These are phyloP conservation scores for Penicillium taxi DNA, from an alignment of 495 filamentous ascomycete species.

Conservation along the genomic window DNA sequence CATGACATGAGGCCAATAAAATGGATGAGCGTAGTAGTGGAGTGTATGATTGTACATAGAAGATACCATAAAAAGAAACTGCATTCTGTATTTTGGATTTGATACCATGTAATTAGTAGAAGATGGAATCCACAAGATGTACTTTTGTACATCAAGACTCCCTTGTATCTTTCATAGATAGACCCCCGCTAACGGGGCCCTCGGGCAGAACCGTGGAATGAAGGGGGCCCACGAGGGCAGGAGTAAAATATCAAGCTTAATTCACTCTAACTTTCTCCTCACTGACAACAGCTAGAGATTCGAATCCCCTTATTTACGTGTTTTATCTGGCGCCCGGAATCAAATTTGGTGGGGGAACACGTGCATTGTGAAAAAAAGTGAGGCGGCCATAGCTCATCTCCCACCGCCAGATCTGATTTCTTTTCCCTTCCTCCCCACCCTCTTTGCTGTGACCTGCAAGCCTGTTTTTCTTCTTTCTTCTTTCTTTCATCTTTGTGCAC, in stretches of 20 bases:
- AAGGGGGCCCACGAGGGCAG: slow-evolving; percentile 15
- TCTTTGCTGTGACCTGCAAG: slow-evolving; percentile 25
- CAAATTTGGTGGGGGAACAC: slow-evolving; percentile 26
- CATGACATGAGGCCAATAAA: slow-evolving; percentile 66
- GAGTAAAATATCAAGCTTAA: background rate
- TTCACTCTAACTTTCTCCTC: background rate
- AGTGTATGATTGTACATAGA: too few species aligned
- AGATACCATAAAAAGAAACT: too few species aligned
- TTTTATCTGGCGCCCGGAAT: background rate
- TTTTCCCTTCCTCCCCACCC: slow-evolving; percentile 12
- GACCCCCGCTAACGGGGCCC: slow-evolving; percentile 18
- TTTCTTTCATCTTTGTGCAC: slow-evolving; percentile 12
- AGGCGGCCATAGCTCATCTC: slow-evolving; percentile 23
- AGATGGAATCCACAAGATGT: too few species aligned
- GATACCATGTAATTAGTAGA: too few species aligned
- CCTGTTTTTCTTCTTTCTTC: slow-evolving; percentile 30
- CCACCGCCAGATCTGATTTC: slow-evolving; percentile 21
- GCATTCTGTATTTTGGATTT: too few species aligned
- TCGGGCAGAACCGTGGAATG: slow-evolving; percentile 29
- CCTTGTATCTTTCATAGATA: too few species aligned
- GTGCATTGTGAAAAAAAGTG: slow-evolving; percentile 39
- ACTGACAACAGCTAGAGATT: background rate
- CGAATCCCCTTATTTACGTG: background rate
- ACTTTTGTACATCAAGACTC: too few species aligned
- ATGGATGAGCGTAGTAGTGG: too few species aligned